A percentile compares a stretch with the other conserved stretches of the same genome.
Evolutionary conservation across 306 rosid species (phyloP).

Genomic region (Morella rubra): DNA sequence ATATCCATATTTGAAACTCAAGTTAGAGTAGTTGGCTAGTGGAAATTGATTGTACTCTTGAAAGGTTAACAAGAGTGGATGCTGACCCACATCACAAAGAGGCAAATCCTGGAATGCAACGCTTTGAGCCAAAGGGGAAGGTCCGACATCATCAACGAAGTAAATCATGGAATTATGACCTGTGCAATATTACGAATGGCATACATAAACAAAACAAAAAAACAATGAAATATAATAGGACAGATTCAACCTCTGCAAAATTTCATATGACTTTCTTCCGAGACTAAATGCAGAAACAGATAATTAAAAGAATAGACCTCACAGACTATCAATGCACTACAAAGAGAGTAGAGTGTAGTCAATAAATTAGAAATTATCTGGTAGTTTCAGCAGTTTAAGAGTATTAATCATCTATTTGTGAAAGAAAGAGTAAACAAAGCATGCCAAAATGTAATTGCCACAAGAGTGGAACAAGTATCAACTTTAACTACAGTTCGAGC

Average conservation of each 20-base stretch:
- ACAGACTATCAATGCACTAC: too few relatives aligned
- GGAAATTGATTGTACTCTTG: slow-evolving; percentile 16
- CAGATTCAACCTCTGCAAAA: not conserved
- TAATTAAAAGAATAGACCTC: not conserved
- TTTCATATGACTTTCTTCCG: slow-evolving; percentile 1
- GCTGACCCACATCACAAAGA: slow-evolving; percentile 99
- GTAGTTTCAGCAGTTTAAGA: not conserved
- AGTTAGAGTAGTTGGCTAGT: slow-evolving; percentile 34
- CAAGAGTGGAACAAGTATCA: not conserved
- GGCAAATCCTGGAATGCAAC: slow-evolving; percentile 91
- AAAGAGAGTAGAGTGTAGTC: too few relatives aligned
- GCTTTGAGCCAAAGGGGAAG: slow-evolving; percentile 92
- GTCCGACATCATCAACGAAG: slow-evolving; percentile 90
- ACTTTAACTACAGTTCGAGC: not conserved
- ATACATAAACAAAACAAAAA: slow-evolving; percentile 16
- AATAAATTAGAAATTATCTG: not conserved
- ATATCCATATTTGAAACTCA: slow-evolving; percentile 30
- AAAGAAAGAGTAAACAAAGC: not conserved
- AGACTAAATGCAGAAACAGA: not conserved
- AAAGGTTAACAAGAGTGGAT: slow-evolving; percentile 60
- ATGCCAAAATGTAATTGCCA: not conserved
- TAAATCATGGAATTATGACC: slow-evolving; percentile 94
- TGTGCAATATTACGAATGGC: slow-evolving; percentile 43
- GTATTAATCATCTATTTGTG: not conserved
- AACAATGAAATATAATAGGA: slow-evolving; percentile 9